Evolutionary conservation across 2,329 filamentous ascomycete genomes (phyloP), one percentile per base, ranked within the genome.

Genomic region (Rasamsonia emersonii): DNA sequence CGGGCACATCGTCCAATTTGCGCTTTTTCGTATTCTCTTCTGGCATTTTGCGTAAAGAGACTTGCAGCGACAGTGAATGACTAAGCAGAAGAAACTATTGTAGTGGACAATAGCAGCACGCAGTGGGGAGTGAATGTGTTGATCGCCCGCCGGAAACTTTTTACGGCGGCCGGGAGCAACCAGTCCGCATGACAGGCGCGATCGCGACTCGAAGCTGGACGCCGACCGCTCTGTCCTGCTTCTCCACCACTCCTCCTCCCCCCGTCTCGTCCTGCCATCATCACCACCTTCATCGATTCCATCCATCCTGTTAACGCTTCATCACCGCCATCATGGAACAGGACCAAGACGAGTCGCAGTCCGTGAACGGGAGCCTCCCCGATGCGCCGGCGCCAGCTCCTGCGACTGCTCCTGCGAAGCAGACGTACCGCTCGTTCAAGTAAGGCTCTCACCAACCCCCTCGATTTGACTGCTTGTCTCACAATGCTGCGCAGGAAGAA

Each of bases 391-490:
- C 49, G 16, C 35, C 47, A 9, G 40, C 38, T 32, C 50, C 51
- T 30, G 37, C 45, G 46, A 65, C 69, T 46, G 51, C 28, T 17
- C 20, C 25, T 15, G 30, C 56, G 35, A 71, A 64, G 58, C 67
- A 62, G 49, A 71, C 65, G 3, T 76, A 79, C 58, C 79, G 75
- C 51, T 81, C 76, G 26, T 81, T 72, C 70, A 86, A 84, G 73
- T 64, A 47, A 42, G 58, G 35, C 13, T 32, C 15, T 9, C 19
- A 9, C n/a, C 10, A 6, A 5, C 4, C 5, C n/a, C 16, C 15
- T 9, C 4, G 20, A n/a, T 15, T 11, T 13, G 17, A n/a, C 14
- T 13, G 18, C 5, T 18, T 15, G 2, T 26, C 17, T 31, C 8
- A 6, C 18, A 20, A 18, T 37, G 23, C n/a, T 33, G 30, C 45